phyloP scores from a whole-genome alignment of 2,329 filamentous ascomycete species.

The Diaporthe aspalathi region DNA sequence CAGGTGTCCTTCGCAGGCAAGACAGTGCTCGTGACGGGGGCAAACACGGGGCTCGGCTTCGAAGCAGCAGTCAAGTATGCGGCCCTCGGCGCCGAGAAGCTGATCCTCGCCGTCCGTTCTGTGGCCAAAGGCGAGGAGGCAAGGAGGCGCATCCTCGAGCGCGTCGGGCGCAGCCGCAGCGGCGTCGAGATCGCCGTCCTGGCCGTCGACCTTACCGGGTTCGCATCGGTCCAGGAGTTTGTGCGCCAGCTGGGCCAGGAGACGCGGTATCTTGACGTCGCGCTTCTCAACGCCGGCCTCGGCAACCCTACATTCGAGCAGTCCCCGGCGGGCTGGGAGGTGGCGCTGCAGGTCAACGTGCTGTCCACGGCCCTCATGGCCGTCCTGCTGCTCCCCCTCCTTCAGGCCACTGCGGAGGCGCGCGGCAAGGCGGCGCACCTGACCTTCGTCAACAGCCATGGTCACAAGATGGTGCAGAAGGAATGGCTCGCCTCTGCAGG shows the following conservation, averaged over 20 bases:
- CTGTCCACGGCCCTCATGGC: slow-evolving; percentile 29
- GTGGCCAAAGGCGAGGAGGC: slow-evolving; percentile 24
- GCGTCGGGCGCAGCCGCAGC: neutral
- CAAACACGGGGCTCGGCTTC: slow-evolving; percentile 31
- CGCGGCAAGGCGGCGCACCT: slow-evolving; percentile 8
- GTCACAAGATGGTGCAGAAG: slow-evolving; percentile 14
- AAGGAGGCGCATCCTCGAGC: slow-evolving; percentile 17
- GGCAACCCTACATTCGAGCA: slow-evolving; percentile 54
- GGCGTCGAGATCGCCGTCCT: slow-evolving; percentile 46
- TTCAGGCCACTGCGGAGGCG: slow-evolving; percentile 8
- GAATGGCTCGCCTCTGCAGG: neutral
- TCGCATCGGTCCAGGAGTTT: slow-evolving; percentile 54
- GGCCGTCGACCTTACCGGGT: slow-evolving; percentile 54
- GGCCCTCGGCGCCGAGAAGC: slow-evolving; percentile 19
- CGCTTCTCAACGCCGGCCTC: slow-evolving; percentile 49
- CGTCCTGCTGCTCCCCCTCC: slow-evolving; percentile 14
- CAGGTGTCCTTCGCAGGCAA: slow-evolving; percentile 25
- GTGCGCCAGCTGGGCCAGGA: neutral
- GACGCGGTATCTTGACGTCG: slow-evolving; percentile 11
- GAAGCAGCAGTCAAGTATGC: slow-evolving; percentile 29
- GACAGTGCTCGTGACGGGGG: slow-evolving; percentile 28
- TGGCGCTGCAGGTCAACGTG: slow-evolving; percentile 29
- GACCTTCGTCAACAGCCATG: slow-evolving; percentile 30
- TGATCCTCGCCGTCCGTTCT: slow-evolving; percentile 29
- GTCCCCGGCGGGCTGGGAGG: slow-evolving; percentile 39